A percentile compares a stretch with the other conserved stretches of the same genome.
These are phyloP conservation scores for Fusarium solani-melongenae DNA, from an alignment of 2,329 filamentous ascomycete genomes.

Conservation along the genomic window DNA sequence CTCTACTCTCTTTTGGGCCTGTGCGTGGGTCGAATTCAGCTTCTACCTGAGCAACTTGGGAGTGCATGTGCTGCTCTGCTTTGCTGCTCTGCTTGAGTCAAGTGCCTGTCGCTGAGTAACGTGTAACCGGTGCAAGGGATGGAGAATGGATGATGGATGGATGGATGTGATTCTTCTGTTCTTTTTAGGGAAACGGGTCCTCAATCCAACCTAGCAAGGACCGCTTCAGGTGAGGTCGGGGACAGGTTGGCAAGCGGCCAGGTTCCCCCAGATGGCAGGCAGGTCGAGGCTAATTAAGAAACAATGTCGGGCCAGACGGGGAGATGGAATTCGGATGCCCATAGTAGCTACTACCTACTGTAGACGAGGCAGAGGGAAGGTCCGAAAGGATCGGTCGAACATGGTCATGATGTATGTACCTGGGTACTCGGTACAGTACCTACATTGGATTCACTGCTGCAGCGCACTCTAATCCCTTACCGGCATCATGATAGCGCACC, in stretches of 20 bases:
- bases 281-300: slow-evolving; percentile 38
- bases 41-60: background rate
- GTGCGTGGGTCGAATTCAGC: slow-evolving; percentile 23
- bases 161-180: slow-evolving; percentile 24
- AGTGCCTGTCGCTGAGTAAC: slow-evolving; percentile 16
- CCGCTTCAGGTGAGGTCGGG: slow-evolving; percentile 45
- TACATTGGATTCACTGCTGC: background rate
- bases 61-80: background rate
- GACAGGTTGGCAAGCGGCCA: slow-evolving; percentile 31
- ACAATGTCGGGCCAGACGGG: slow-evolving; percentile 21
- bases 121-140: slow-evolving; percentile 21
- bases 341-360: background rate
- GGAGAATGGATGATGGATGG: background rate
- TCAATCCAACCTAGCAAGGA: slow-evolving; percentile 37
- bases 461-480: slow-evolving; percentile 14
- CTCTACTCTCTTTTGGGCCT: background rate
- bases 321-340: slow-evolving; percentile 6
- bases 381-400: slow-evolving; percentile 11
- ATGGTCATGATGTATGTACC: slow-evolving; percentile 7
- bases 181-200: slow-evolving; percentile 40
- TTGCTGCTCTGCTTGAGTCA: background rate
- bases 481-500: slow-evolving; percentile 34
- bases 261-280: slow-evolving; percentile 39
- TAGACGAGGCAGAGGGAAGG: background rate
- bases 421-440: background rate